These are phyloP conservation scores for Cerrena zonata DNA, from an alignment of 1,284 basidiomycete species.

Conservation along the genomic window DNA sequence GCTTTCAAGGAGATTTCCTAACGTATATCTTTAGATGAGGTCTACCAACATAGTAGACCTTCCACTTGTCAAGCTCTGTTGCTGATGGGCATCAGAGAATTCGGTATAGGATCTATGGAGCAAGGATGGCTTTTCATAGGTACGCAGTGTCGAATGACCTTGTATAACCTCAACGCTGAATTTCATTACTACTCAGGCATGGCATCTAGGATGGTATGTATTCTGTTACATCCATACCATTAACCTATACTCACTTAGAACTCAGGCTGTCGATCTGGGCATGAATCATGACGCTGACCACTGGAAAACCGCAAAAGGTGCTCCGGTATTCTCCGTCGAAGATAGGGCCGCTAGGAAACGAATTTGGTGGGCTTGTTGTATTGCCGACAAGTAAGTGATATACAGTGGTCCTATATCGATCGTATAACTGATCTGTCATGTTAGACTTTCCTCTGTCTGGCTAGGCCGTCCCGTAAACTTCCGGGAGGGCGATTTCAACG, in stretches of 20 bases:
- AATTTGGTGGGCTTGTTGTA: conserved; percentile 78
- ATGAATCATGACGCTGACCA: conserved; percentile 75
- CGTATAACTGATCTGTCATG: conserved; percentile 2
- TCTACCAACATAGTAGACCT: conserved; percentile 60
- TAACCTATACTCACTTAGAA: background rate
- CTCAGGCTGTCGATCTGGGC: conserved; percentile 76
- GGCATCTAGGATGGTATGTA: conserved; percentile 67
- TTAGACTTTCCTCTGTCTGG: conserved; percentile 26
- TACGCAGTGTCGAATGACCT: conserved; percentile 26
- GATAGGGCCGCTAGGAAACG: conserved; percentile 75
- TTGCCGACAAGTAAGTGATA: conserved; percentile 60
- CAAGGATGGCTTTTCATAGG: conserved; percentile 79
- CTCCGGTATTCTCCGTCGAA: conserved; percentile 58
- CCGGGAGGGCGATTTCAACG: conserved; percentile 70
- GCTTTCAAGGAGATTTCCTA: background rate
- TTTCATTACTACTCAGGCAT: conserved; percentile 43
- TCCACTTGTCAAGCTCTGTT: conserved; percentile 74
- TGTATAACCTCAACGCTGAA: conserved; percentile 15
- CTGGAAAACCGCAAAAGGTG: conserved; percentile 63
- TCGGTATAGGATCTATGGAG: conserved; percentile 73
- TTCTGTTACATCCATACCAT: background rate
- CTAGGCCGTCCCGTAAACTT: conserved; percentile 67
- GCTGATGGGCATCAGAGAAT: conserved; percentile 74
- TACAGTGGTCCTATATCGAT: background rate
- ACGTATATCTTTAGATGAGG: conserved; percentile 40